phyloP scores from a whole-genome alignment of 164 flowering plant species.

The Tetrastigma voinierianum region DNA sequence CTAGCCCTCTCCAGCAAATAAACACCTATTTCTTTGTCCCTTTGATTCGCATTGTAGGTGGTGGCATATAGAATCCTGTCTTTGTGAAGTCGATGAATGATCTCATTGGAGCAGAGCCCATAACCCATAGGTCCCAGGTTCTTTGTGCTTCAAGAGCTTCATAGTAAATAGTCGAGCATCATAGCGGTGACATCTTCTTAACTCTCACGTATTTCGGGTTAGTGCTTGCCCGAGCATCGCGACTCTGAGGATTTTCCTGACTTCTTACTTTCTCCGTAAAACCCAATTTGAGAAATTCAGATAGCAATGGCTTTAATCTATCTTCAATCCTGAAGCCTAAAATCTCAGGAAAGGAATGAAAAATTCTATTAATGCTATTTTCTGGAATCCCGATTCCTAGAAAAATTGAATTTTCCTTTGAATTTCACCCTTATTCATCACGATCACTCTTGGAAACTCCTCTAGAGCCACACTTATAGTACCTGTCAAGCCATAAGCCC shows the following conservation, averaged over 20 bases:
- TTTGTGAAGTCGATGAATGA: too few relatives aligned
- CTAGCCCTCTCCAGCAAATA: too few relatives aligned
- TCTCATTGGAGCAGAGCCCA: too few relatives aligned
- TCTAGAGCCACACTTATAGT: conserved; percentile 52
- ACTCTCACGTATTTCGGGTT: too few relatives aligned
- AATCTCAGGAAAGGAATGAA: conserved; percentile 44
- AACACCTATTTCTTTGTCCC: too few relatives aligned
- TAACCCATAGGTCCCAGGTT: too few relatives aligned
- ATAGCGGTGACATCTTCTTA: too few relatives aligned
- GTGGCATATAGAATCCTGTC: too few relatives aligned
- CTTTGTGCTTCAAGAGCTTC: too few relatives aligned
- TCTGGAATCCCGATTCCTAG: conserved; percentile 34
- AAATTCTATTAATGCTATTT: conserved; percentile 39
- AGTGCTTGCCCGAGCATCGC: conserved; percentile 48
- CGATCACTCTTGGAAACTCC: conserved; percentile 45
- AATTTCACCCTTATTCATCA: conserved; percentile 37
- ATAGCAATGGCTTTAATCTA: conserved; percentile 55
- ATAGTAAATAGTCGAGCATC: too few relatives aligned
- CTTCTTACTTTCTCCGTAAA: conserved; percentile 35
- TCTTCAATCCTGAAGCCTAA: conserved; percentile 50
- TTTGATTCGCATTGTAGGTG: too few relatives aligned
- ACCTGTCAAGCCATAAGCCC: conserved; percentile 51
- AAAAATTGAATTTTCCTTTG: conserved; percentile 38
- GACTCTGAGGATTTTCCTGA: conserved; percentile 55
- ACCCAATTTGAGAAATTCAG: conserved; percentile 60